Base-by-base conservation (phyloP, 768 basidiomycete genomes). In the Boletus rex-veris region DNA sequence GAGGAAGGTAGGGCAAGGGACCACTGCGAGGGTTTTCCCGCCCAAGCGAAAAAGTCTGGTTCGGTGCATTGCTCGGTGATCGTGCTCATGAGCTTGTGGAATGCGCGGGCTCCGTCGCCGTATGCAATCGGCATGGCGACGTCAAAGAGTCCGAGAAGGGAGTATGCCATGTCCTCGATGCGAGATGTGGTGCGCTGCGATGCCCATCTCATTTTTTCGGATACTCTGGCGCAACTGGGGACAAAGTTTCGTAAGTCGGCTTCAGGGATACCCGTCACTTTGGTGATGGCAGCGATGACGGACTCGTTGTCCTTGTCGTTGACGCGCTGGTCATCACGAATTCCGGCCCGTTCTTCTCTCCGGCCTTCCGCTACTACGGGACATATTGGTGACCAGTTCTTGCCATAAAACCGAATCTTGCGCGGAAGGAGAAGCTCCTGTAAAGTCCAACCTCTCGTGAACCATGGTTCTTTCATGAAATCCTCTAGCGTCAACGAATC, bases 171-270 rank as follows among this genome's bases (percentile, higher is more conserved):
- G 54, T 66, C 64, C 42, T 66, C 65, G 10, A 50, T 53, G 14
- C 63, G 62, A n/a, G 62, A 52, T 5, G 65, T 59, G 38, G 41
- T 37, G 15, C 64, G 64, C 21, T 59, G 53, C 11, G 64, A 64
- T 7, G 58, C 59, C 65, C 64, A 65, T 18, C 46, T 46, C 65
- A 65, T 65, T 54, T 62, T 67, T 51, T 66, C 65, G 4, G 55
- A 31, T 7, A 67, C 31, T 41, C 59, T 39, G 28, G 55, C 57
- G 33, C 59, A 65, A 3, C 55, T 15, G 6, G 59, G 65, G 47
- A 48, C 48, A 30, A 67, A 65, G 38, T 19, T 50, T n/a, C 59
- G 57, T 47, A 67, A 45, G 50, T 67, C 62, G 16, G 46, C 15
- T 42, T 64, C 59, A 6, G 55, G 59, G 10, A 67, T 66, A n/a